phyloP scores from a whole-genome alignment of 306 rosid species.

The Rosa chinensis region DNA sequence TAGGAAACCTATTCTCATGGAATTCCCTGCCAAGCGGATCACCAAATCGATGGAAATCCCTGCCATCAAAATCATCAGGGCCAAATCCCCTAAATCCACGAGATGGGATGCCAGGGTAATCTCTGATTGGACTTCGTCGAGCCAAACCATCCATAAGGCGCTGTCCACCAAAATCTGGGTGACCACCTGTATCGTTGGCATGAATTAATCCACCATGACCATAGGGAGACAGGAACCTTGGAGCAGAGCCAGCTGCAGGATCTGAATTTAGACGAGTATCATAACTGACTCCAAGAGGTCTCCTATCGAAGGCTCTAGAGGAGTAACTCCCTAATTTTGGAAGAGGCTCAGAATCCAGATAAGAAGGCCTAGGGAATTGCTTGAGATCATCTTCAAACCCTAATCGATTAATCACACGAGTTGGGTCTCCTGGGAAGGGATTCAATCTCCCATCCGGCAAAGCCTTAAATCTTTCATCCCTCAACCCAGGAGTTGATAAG shows the following conservation, averaged over 20 bases:
- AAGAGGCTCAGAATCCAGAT: conserved; percentile 54
- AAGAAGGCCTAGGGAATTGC: conserved; percentile 59
- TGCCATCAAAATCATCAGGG: conserved; percentile 72
- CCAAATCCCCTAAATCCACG: conserved; percentile 55
- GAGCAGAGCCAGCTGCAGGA: conserved; percentile 32
- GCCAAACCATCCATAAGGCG: conserved; percentile 57
- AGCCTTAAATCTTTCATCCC: conserved; percentile 68
- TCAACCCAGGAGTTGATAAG: conserved; percentile 39
- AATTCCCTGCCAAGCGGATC: conserved; percentile 52
- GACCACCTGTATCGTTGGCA: conserved; percentile 45
- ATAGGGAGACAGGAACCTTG: conserved; percentile 38
- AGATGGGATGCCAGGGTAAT: conserved; percentile 52
- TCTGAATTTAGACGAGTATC: conserved; percentile 38
- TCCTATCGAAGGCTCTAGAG: conserved; percentile 53
- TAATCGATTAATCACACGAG: conserved; percentile 36
- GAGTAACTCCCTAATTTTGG: conserved; percentile 49
- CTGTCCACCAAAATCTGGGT: conserved; percentile 57
- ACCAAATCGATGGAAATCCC: conserved; percentile 62
- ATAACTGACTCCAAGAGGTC: conserved; percentile 32
- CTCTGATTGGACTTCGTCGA: conserved; percentile 68
- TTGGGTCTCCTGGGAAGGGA: conserved; percentile 34
- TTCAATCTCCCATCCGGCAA: conserved; percentile 43
- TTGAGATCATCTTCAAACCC: conserved; percentile 71
- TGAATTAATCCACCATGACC: conserved; percentile 27
- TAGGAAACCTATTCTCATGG: conserved; percentile 65